Evolutionary conservation across 2,329 filamentous ascomycete species (phyloP), one percentile per base, ranked within the genome.

Genomic region (Sclerotinia borealis): DNA sequence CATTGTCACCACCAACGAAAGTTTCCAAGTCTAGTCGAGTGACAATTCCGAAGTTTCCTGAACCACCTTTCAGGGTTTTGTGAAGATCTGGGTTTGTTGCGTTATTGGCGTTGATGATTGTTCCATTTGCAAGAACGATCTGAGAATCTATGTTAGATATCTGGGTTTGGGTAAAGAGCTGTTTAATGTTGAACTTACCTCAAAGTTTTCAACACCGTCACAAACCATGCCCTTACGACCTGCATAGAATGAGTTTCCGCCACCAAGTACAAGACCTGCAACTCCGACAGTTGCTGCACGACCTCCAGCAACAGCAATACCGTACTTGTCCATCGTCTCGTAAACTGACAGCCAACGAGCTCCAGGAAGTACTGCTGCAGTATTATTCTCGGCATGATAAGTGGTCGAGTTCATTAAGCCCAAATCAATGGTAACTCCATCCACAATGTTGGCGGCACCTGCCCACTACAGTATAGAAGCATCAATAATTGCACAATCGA

Each of bases 21-120:
- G 78, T 77, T 66, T 78, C 72, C 15, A 83, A 70, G 19, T 78
- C 71, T 68, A 80, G 81, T 15, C 75, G 74, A 11, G 80, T 80
- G 19, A 82, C 77, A 63, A 82, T 76, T 48, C 82, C 83, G 65
- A 81, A 45, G 10, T 22, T 55, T 27, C 29, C 8, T 13, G 39
- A 43, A n/a, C 84, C 83, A 8, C 83, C 84, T 59, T 80, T 80
- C 5, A 86, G 77, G 0, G 80, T 82, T 67, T 75, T 77, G 72
- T 77, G 85, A 11, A 87, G 75, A 58, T 85, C 83, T 0, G 76
- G 66, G 64, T 85, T 73, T 11, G 61, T 52, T 0, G 68, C 69
- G 15, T 76, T 71, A 2, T 78, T 81, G 74, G 76, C 74, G 0
- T 68, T 73, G 2, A 77, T 71, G 8, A 84, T 74, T 64, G 81